Evolutionary conservation across 208 protist genomes (phyloP).

Genomic region (Tritrichomonas foetus): DNA sequence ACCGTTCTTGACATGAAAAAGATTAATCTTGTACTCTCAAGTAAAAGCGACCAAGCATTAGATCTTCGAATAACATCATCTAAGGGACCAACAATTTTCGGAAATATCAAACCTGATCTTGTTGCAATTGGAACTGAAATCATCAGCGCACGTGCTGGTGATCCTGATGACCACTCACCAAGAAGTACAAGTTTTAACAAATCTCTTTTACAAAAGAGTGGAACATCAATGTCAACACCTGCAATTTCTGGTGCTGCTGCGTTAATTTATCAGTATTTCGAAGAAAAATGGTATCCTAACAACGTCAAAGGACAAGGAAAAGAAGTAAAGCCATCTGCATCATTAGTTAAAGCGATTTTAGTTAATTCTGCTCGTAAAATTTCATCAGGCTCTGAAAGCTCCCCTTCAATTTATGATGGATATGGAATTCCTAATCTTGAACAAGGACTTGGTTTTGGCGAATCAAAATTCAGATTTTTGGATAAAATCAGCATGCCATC

Average conservation of each 20-base stretch:
- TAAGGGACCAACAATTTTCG: too few relatives aligned
- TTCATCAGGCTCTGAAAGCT: background rate
- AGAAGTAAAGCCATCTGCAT: background rate
- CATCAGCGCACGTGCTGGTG: too few relatives aligned
- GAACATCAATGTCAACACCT: conserved; percentile 45
- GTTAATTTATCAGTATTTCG: conserved; percentile 38
- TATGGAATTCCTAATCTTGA: background rate
- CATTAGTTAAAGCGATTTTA: conserved; percentile 11
- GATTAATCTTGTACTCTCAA: too few relatives aligned
- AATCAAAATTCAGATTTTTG: background rate
- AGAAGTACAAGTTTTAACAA: too few relatives aligned
- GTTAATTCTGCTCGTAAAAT: background rate
- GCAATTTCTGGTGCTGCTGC: background rate
- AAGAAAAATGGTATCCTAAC: conserved; percentile 26
- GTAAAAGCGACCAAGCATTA: too few relatives aligned
- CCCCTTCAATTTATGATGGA: background rate
- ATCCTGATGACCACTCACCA: too few relatives aligned
- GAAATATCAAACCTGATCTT: too few relatives aligned
- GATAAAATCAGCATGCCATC: too few relatives aligned
- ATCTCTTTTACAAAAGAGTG: too few relatives aligned
- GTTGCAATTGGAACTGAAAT: too few relatives aligned
- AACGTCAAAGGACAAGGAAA: background rate
- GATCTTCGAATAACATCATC: too few relatives aligned
- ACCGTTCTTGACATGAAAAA: too few relatives aligned
- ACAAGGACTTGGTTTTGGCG: background rate